Conservation (phyloP, 2,329 filamentous ascomycete genomes). For the Alternaria hordeiaustralica region DNA sequence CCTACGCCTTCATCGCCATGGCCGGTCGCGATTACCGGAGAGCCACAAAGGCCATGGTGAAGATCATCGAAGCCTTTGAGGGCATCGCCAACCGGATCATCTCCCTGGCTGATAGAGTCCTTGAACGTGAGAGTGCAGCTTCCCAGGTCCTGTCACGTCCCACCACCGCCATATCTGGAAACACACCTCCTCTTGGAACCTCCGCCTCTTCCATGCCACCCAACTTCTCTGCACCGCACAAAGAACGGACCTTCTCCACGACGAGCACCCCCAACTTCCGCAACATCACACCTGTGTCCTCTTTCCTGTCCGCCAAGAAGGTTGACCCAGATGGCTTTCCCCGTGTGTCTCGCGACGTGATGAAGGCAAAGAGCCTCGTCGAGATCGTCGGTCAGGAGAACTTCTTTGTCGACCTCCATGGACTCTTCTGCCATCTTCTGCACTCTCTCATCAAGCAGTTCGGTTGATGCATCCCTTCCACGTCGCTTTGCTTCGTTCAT, state of each 20-base stretch:
- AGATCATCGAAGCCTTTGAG: conserved; percentile 56
- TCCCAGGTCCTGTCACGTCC: conserved; percentile 34
- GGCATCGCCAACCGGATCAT: conserved; percentile 62
- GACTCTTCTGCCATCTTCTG: conserved; percentile 55
- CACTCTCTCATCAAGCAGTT: conserved; percentile 50
- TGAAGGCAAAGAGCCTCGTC: conserved; percentile 62
- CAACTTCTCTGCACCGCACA: conserved; percentile 36
- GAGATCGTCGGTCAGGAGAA: conserved; percentile 66
- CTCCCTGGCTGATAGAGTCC: conserved; percentile 47
- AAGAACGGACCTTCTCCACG: conserved; percentile 37
- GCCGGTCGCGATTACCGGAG: conserved; percentile 64
- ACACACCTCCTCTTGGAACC: conserved; percentile 40
- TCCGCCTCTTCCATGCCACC: conserved; percentile 39
- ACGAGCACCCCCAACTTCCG: conserved; percentile 42
- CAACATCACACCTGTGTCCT: conserved; percentile 63
- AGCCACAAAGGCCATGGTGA: conserved; percentile 50
- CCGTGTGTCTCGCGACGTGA: conserved; percentile 58
- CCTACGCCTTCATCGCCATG: conserved; percentile 64
- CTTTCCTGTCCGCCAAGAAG: conserved; percentile 63
- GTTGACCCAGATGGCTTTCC: conserved; percentile 63
- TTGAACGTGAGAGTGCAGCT: conserved; percentile 44
- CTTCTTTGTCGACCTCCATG: conserved; percentile 65
- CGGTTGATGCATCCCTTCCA: conserved; percentile 27
- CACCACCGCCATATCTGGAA: conserved; percentile 35
- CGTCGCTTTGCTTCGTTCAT: conserved; percentile 5